Percentiles rank a stretch among this genome's conserved stretches.
Conservation (phyloP, 495 filamentous ascomycete species). For the Talaromyces ruber region DNA sequence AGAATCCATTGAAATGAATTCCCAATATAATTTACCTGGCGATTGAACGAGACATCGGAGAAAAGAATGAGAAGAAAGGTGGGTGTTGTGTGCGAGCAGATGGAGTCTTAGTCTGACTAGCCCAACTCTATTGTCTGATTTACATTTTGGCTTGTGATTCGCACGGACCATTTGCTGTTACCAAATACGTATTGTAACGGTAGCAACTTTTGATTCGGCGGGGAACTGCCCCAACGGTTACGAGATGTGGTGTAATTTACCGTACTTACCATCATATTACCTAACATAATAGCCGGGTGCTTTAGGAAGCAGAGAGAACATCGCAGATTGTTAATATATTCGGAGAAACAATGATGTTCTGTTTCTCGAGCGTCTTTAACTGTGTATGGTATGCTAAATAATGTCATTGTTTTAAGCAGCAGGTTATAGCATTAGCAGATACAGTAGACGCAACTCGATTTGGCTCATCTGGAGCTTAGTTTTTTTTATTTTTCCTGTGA, state of each 20-base stretch:
- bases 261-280: background rate
- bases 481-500: background rate
- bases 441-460: background rate
- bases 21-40: background rate
- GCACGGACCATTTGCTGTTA: background rate
- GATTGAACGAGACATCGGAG: constrained; percentile 6
- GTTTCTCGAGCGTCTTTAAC: background rate
- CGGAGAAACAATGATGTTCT: background rate
- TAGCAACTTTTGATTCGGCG: background rate
- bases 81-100: background rate
- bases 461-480: background rate
- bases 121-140: background rate
- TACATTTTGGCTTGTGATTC: constrained; percentile 2
- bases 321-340: background rate
- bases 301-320: background rate
- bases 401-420: background rate
- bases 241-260: background rate
- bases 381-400: background rate
- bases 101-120: background rate
- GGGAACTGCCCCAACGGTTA: background rate
- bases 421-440: background rate
- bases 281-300: background rate
- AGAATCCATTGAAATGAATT: constrained; percentile 27
- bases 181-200: background rate
- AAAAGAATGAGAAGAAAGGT: background rate